Evolutionary conservation across 345 rosid genomes (phyloP), one percentile per base, ranked within the genome.

Genomic region (Salix suchowensis): DNA sequence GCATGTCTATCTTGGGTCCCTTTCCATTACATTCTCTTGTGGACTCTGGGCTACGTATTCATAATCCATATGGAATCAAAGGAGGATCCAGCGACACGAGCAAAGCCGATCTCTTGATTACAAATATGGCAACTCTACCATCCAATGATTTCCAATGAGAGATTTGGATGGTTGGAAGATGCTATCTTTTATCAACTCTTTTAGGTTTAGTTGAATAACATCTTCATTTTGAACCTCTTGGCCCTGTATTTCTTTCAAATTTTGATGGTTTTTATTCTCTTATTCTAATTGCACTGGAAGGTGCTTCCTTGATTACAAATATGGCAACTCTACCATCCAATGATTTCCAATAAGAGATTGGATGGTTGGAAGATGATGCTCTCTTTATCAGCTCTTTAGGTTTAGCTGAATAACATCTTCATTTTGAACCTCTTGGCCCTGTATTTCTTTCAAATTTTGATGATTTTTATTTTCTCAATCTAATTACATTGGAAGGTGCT

Each of bases 1-100:
- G 94, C 93, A 10, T 90, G 94, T 52, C 82, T 87, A 40, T 77
- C 91, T 48, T 95, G 94, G 97, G 88, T 90, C 50, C 97, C 98
- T 26, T 89, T 90, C 64, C 96, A 85, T 44, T 95, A 93, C 86
- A 89, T 95, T 72, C 78, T 91, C 65, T 68, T 91, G 19, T 95
- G 97, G 97, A 75, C 82, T 68, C 85, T 93, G 37, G 94, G 98
- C 55, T 93, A 93, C 76, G 68, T 80, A 21, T 89, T 93, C 83
- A 90, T 93, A 87, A 88, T 91, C 30, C 72, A 54, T 14, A 6
- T 95, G 4, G 98, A 95, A 76, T 89, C 91, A 1, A 83, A 84
- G 16, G 97, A 95, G 81, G 91, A 90, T 83, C 77, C 84, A 13
- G 87, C 79, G 73, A 84, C 91, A 50, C 94, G 97, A 1, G 96